Evolutionary conservation across 768 basidiomycete genomes (phyloP), one percentile per base, ranked within the genome.

Genomic region (Rossbeevera mucosa): DNA sequence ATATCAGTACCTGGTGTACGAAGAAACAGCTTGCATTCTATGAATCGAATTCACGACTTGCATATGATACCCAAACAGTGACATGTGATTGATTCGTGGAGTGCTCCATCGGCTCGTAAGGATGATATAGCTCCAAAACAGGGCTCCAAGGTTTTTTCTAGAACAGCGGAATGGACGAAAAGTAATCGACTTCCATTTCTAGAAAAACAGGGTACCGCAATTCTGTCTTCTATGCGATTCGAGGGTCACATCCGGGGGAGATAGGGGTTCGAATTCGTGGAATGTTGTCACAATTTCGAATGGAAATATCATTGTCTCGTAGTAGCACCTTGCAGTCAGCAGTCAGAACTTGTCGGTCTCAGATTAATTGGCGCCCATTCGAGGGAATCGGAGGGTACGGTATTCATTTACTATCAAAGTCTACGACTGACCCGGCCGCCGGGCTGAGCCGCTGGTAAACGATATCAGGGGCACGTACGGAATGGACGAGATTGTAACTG

Each of bases 1-100:
- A 61, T 71, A 71, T 69, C 24, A 59, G 61, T 71, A 69, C 67
- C 67, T 48, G 51, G 64, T 50, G 57, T 72, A 67, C 58, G 69
- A 53, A n/a, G 43, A 54, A 58, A 61, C 22, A 9, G 21, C 41
- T 41, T 50, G 42, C 57, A 44, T 30, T 56, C 44, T 56, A 63
- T 63, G 58, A 63, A 67, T 59, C n/a, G 18, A 38, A 38, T 38
- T 18, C 33, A 36, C 18, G 36, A 38, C n/a, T n/a, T n/a, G n/a
- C n/a, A n/a, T 38, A 38, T 38, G 36, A 38, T 38, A 54, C 42
- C 13, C 31, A 52, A 31, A 53, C 48, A 43, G 45, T 31, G 38
- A n/a, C 9, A 18, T 31, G 6, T 59, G 47, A 24, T 47, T 55
- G 52, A 53, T 51, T 52, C 31, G 4, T 7, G n/a, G 31, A 30